phyloP scores from a whole-genome alignment of 169 alveolate species.

The Theileria equi region DNA sequence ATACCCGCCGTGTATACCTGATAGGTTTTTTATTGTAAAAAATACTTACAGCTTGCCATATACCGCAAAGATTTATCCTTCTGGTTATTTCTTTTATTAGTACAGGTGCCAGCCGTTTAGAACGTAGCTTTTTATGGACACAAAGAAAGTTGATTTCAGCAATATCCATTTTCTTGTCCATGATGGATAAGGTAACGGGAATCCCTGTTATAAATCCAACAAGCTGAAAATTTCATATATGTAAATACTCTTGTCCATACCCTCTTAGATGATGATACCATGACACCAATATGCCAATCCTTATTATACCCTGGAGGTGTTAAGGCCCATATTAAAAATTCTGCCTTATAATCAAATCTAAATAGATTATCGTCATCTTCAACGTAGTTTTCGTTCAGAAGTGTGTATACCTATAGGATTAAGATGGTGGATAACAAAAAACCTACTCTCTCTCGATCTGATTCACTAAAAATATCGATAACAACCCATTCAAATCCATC shows the following conservation, averaged over 20 bases:
- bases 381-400: conserved; percentile 92
- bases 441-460: conserved; percentile 38
- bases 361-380: conserved; percentile 96
- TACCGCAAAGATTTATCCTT: conserved; percentile 89
- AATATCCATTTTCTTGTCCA: conserved; percentile 75
- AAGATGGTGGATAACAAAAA: neutral
- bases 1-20: conserved; percentile 94
- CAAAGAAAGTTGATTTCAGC: conserved; percentile 97
- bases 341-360: conserved; percentile 94
- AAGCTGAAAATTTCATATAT: conserved; percentile 70
- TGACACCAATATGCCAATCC: conserved; percentile 93
- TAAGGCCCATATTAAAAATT: conserved; percentile 94
- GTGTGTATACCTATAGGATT: conserved; percentile 75
- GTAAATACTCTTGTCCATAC: conserved; percentile 45
- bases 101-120: conserved; percentile 92
- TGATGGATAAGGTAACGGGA: conserved; percentile 84
- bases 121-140: conserved; percentile 95
- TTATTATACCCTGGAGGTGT: conserved; percentile 85
- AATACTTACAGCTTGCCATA: conserved; percentile 93
- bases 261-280: conserved; percentile 66
- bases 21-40: neutral
- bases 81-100: conserved; percentile 96
- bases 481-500: conserved; percentile 90
- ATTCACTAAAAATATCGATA: conserved; percentile 82
- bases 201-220: conserved; percentile 94